Conservation (phyloP, 2,329 filamentous ascomycete genomes). For the Aureobasidium sp. region DNA sequence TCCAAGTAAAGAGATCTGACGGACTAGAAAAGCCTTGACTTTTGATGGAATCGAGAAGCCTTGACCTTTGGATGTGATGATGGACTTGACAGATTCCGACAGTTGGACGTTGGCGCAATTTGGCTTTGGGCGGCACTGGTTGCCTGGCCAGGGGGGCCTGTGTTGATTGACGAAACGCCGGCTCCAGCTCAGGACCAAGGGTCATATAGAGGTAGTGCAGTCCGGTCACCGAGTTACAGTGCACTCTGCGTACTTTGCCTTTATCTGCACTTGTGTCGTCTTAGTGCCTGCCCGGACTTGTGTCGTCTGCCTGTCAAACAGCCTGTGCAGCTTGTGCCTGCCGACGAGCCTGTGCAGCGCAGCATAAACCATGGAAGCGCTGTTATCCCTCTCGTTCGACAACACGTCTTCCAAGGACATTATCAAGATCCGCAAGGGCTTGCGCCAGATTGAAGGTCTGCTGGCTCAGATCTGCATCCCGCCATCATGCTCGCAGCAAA, state of each 20-base stretch:
- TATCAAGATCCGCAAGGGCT: slow-evolving; percentile 82
- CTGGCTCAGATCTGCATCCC: slow-evolving; percentile 91
- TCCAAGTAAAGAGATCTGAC: not conserved
- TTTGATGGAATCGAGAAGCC: not conserved
- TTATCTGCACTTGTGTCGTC: not conserved
- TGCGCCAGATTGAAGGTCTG: slow-evolving; percentile 88
- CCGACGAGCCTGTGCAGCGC: not conserved
- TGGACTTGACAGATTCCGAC: not conserved
- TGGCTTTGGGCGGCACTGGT: not conserved
- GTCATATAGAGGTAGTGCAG: not conserved
- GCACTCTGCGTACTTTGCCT: not conserved
- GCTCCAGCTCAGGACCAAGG: not conserved
- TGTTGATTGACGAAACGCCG: not conserved
- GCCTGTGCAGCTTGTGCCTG: slow-evolving; percentile 7
- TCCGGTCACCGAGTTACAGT: not conserved
- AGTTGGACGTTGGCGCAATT: not conserved
- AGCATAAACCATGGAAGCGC: slow-evolving; percentile 64
- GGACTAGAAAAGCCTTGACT: not conserved
- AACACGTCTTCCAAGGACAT: slow-evolving; percentile 90
- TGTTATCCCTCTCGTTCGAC: slow-evolving; percentile 90
- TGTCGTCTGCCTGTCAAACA: not conserved
- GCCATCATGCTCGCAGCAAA: slow-evolving; percentile 28
- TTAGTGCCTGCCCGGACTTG: not conserved
- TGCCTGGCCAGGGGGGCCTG: not conserved
- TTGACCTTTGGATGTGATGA: not conserved